Base-by-base conservation (phyloP, 2,329 filamentous ascomycete species). In the Talaromyces sp. region DNA sequence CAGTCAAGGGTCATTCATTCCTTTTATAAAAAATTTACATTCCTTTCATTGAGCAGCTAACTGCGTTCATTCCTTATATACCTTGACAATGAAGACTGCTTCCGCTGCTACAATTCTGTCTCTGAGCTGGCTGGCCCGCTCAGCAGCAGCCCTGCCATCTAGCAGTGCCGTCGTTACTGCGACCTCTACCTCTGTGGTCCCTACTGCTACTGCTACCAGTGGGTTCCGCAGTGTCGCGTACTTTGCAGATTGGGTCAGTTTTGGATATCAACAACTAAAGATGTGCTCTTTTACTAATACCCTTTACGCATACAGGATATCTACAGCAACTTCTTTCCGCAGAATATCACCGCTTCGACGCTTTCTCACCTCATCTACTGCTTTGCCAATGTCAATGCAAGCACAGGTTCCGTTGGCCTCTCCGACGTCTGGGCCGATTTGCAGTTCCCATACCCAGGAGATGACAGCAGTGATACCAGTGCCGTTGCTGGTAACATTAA, bases 331-430 rank as follows among this genome's bases (percentile, higher is more conserved):
- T 89, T 93, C 72, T 84, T 86, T 19, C 92, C 93, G 0, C 89
- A 96, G 70, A 86, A 96, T 71, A 83, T 98, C 4, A 90, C 90
- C 0, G 86, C 83, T 4, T 84, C 92, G 58, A 89, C 90, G 59
- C 84, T 97, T 50, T 98, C 93, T 0, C 93, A 98, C 70, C 77
- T 97, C 5, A 85, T 97, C n/a, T 97, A 96, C 69, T 83, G 93
- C 17, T 98, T 98, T 76, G 93, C 91, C 70, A 96, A 97, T 72
- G 85, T 96, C 62, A 84, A 85, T 4, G 82, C 87, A 3, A 89
- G 93, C 3, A 85, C 83, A 29, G 93, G 93, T 56, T 90, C 96
- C 75, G 91, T 96, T 75, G 89, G 82, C 69, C 79, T 90, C 10
- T 87, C 84, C 1, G 90, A 95, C 68, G 75, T 79, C 1, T 92